Conservation (phyloP, 2,329 filamentous ascomycete species). For the Ilyonectria robusta region DNA sequence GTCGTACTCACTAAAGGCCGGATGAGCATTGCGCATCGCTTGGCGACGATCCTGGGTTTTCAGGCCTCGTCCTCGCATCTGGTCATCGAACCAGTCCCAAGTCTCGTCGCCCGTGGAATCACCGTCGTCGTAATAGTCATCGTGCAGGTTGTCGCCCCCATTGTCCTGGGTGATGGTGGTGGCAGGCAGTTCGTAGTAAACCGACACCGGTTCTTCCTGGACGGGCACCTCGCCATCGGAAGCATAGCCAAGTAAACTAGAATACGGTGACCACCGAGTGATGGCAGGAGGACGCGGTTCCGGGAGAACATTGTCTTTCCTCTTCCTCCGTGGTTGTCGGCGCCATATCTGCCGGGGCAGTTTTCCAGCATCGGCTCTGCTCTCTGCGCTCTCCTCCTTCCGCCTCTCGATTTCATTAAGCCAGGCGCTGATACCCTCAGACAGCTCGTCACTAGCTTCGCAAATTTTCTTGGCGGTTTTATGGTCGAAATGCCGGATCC, state of each 20-base stretch:
- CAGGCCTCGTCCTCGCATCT: constrained; percentile 30
- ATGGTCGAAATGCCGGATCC: constrained; percentile 55
- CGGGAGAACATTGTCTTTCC: background rate
- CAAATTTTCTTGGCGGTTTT: constrained; percentile 26
- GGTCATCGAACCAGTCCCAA: constrained; percentile 35
- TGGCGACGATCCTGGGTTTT: constrained; percentile 26
- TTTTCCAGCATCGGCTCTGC: background rate
- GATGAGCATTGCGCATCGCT: constrained; percentile 33
- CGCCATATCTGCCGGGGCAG: constrained; percentile 2
- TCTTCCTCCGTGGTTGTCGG: background rate
- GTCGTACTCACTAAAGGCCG: constrained; percentile 38
- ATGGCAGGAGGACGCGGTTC: background rate
- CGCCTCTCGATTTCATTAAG: constrained; percentile 7
- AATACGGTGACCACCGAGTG: background rate
- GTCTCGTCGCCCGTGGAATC: constrained; percentile 19
- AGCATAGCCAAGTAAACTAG: background rate
- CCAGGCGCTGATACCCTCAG: constrained; percentile 24
- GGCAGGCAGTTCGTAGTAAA: background rate
- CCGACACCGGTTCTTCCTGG: background rate
- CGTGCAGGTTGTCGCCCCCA: no score
- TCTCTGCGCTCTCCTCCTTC: constrained; percentile 9
- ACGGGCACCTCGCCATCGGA: background rate
- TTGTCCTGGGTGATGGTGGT: no score
- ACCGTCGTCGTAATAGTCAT: background rate
- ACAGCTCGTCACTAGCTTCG: constrained; percentile 32